Evolutionary conservation across 108 stramenopile genomes (phyloP), one percentile per base, ranked within the genome.

Genomic region (Conticribra guillardii): DNA sequence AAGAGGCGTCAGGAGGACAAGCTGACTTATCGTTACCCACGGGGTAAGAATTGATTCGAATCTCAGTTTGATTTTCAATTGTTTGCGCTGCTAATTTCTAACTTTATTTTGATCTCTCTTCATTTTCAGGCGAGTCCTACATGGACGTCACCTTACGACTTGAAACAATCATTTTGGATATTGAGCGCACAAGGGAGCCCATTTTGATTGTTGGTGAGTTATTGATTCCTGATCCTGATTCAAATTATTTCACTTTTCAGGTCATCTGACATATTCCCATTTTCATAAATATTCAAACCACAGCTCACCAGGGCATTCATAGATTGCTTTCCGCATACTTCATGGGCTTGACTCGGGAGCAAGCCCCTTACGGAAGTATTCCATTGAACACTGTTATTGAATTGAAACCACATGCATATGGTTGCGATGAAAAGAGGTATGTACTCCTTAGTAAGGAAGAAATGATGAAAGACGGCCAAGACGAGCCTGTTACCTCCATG

Each of bases 301-400:
- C 30, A 74, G 73, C 80, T 51, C 96, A 97, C 71, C 98, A 98
- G 77, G 99, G 97, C 21, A 98, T 98, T 56, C 83, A 98, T 47
- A 86, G 99, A 23, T 94, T 98, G 60, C 82, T 99, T 26, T 99
- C 98, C 76, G 97, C 98, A 26, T 99, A 99, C 89, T 98, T 98
- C 68, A 94, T 98, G 96, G 99, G 97, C 49, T 67, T 96, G 31
- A 82, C 96, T 30, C 88, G 96, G 11, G 95, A 96, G 49, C 89
- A 98, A 71, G 97, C 97, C 16, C 99, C 99, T 2, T 98, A 97
- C 70, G 96, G 99, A 15, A 82, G 81, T 67, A 98, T 99, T 37
- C 98, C 98, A 23, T 81, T 99, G 41, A 98, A 99, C 80, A 95
- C 96, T 54, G 96, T 99, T 33, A 98, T 99, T 79, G 88, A 98